A percentile compares a stretch with the other conserved stretches of the same genome.
Conservation (phyloP, 495 filamentous ascomycete species). For the Penicillium crystallinum region DNA sequence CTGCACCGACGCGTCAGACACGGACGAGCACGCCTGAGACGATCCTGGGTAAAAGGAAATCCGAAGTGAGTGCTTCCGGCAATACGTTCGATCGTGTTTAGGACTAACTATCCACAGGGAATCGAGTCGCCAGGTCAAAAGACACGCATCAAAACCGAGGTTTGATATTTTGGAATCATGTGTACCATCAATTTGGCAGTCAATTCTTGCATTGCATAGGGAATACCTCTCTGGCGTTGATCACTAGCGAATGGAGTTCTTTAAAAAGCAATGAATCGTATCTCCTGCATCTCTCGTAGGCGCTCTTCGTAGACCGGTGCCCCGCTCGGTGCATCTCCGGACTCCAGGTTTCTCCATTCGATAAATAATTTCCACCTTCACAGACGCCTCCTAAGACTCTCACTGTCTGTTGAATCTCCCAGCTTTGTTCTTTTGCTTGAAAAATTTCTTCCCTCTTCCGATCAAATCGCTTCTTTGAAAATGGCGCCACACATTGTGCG, state of each 20-base stretch:
- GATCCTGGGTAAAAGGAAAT: slow-evolving; percentile 72
- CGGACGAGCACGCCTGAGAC: slow-evolving; percentile 57
- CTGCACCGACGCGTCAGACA: slow-evolving; percentile 32
- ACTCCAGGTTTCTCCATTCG: neutral
- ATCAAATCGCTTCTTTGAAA: slow-evolving; percentile 11
- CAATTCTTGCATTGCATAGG: slow-evolving; percentile 5
- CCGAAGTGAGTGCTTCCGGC: slow-evolving; percentile 49
- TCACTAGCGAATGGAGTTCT: slow-evolving; percentile 5
- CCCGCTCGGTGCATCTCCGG: slow-evolving; percentile 34
- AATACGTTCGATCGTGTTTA: neutral
- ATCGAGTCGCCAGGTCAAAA: slow-evolving; percentile 36
- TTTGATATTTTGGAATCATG: slow-evolving; percentile 12
- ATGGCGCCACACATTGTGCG: slow-evolving; percentile 51
- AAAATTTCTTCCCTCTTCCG: no score
- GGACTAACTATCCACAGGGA: slow-evolving; percentile 19
- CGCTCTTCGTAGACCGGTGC: slow-evolving; percentile 4
- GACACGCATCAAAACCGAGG: slow-evolving; percentile 40
- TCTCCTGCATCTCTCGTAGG: neutral
- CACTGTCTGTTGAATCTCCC: neutral
- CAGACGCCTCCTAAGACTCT: neutral
- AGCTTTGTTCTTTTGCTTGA: no score
- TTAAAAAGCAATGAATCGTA: neutral
- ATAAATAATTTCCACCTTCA: slow-evolving; percentile 4
- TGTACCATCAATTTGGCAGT: slow-evolving; percentile 2
- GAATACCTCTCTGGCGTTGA: neutral